Percentiles rank a stretch among this genome's conserved stretches.
These are phyloP conservation scores for Tagetes erecta DNA, from an alignment of 129 eudicot genomes.

Conservation along the genomic window DNA sequence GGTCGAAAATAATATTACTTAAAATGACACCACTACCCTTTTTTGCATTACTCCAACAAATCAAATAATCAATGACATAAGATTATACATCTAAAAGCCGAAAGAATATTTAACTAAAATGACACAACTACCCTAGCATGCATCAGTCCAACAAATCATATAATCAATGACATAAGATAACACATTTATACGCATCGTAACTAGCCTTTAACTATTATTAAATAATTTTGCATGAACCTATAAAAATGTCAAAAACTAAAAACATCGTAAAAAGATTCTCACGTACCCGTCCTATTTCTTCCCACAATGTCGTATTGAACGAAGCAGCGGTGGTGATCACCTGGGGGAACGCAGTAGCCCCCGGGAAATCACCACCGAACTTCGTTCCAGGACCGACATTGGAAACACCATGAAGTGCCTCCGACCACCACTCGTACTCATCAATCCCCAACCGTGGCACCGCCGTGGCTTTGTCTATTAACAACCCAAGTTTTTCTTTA, in stretches of 20 bases:
- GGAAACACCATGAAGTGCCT: conserved; percentile 89
- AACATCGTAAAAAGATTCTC: background rate
- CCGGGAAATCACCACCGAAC: conserved; percentile 79
- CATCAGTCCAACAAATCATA: background rate
- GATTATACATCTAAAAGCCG: background rate
- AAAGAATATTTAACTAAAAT: conserved; percentile 9
- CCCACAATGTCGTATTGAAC: conserved; percentile 77
- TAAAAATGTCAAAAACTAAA: too few relatives aligned
- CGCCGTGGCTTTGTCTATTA: conserved; percentile 55
- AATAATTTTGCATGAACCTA: background rate
- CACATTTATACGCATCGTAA: background rate
- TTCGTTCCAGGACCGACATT: conserved; percentile 76
- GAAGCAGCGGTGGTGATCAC: conserved; percentile 85
- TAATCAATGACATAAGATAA: background rate
- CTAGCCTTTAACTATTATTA: too few relatives aligned
- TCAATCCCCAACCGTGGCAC: conserved; percentile 65
- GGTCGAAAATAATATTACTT: conserved; percentile 12
- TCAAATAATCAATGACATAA: background rate
- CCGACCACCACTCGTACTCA: conserved; percentile 84
- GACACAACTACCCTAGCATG: conserved; percentile 20
- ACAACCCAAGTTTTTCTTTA: conserved; percentile 58
- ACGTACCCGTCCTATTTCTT: conserved; percentile 70
- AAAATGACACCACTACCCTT: conserved; percentile 30
- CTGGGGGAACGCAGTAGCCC: conserved; percentile 89
- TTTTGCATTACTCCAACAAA: conserved; percentile 4